Evolutionary conservation across 2,329 filamentous ascomycete genomes (phyloP).

Genomic region (Fonsecaea nubica): DNA sequence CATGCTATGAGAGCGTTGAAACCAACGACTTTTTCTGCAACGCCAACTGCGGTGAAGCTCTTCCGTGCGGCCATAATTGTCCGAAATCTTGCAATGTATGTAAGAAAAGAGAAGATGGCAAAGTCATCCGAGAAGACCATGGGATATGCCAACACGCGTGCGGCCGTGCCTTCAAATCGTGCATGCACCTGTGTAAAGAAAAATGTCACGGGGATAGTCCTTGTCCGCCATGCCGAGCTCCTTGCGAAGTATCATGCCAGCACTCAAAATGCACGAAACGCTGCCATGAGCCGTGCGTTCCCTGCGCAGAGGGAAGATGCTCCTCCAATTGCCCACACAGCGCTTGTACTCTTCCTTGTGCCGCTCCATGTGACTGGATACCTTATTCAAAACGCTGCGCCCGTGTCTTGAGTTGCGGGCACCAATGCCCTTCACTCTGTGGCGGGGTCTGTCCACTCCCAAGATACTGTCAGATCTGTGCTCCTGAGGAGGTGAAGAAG

Average conservation of each 20-base stretch:
- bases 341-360: conserved; percentile 63
- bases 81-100: conserved; percentile 57
- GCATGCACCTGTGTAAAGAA: conserved; percentile 61
- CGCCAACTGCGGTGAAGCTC: neutral
- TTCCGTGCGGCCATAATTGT: conserved; percentile 5
- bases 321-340: conserved; percentile 62
- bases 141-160: conserved; percentile 57
- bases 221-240: conserved; percentile 42
- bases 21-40: neutral
- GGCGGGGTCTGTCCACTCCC: conserved; percentile 65
- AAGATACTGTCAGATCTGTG: conserved; percentile 61
- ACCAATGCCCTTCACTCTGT: conserved; percentile 70
- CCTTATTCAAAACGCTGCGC: conserved; percentile 69
- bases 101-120: conserved; percentile 45
- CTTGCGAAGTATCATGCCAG: conserved; percentile 21
- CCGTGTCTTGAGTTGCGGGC: conserved; percentile 62
- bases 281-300: conserved; percentile 50
- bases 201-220: conserved; percentile 58
- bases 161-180: conserved; percentile 59
- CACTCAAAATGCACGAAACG: conserved; percentile 14
- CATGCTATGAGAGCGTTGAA: neutral
- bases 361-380: conserved; percentile 70
- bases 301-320: conserved; percentile 62
- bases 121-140: conserved; percentile 50
- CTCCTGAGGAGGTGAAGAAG: conserved; percentile 51